Base-by-base conservation (phyloP, 441 rosid species). In the Erysimum pusillum region DNA sequence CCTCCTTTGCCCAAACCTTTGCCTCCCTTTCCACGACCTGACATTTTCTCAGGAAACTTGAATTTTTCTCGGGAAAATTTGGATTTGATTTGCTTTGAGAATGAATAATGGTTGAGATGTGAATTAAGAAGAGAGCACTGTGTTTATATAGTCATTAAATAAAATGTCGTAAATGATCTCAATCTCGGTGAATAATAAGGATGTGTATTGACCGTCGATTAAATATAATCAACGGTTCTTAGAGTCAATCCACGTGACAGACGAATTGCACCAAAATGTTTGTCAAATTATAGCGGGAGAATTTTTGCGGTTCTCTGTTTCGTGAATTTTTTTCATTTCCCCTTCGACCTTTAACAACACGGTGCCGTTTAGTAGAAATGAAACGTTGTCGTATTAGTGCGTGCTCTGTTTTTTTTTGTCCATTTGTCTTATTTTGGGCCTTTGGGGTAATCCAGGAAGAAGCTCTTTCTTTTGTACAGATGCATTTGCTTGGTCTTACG, bases 1-100 rank as follows among this genome's bases (percentile, higher is more conserved):
- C 77, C 71, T 35, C 77, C 77, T 1, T 74, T 74, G 0, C 77
- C 77, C 58, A 74, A 45, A 2, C 77, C 77, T 5, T 73, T 73
- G 0, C 76, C 76, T 63, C 70, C 76, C 63, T 73, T 73, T 17
- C 77, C 77, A 63, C 77, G 77, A 13, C 77, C 77, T 1, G 77
- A 73, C 77, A 73, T 73, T 13, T 38, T 39, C 44, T 2, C 34
- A 18, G 2, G 1, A 7, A 39, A 11, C 14, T 14, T 25, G 1
- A 13, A 60, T 36, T 0, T 10, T 61, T 18, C 52, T 63, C 14
- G 36, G 13, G 14, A 22, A 15, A 15, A 45, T 9, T 9, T 9
- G 9, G 2, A 8, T 31, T 28, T 15, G 2, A 7, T 6, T 44
- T 25, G 68, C 7, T 38, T 10, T 39, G 2, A 2, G 65, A 20